phyloP scores from a whole-genome alignment of 2,329 filamentous ascomycete species.

The Sclerotiophoma versabilis region DNA sequence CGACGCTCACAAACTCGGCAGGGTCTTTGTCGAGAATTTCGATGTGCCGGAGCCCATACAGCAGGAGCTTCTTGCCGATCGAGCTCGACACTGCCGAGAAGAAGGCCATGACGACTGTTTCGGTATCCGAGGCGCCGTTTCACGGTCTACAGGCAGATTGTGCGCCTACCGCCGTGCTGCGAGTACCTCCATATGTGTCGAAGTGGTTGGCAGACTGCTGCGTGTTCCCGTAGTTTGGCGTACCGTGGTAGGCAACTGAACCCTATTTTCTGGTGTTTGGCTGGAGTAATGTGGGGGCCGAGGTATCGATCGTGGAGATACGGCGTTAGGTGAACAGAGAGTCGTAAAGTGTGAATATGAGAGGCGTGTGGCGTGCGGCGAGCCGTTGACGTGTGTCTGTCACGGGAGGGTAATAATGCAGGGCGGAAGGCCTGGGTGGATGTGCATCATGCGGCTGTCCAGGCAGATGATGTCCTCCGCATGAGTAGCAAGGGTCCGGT shows the following conservation, averaged over 20 bases:
- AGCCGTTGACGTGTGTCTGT: slow-evolving; percentile 30
- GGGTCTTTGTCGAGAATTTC: slow-evolving; percentile 89
- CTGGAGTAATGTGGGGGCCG: slow-evolving; percentile 6
- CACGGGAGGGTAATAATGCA: slow-evolving; percentile 30
- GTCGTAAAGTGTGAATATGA: neutral
- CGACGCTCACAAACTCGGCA: slow-evolving; percentile 85
- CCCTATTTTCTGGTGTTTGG: slow-evolving; percentile 3
- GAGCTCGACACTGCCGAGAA: slow-evolving; percentile 73
- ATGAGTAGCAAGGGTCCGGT: slow-evolving; percentile 1
- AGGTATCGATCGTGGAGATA: neutral
- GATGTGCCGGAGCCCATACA: slow-evolving; percentile 82
- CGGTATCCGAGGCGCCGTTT: slow-evolving; percentile 17
- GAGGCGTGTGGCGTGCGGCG: slow-evolving; percentile 27
- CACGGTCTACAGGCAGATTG: slow-evolving; percentile 29
- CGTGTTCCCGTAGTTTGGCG: slow-evolving; percentile 12
- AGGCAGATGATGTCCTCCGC: slow-evolving; percentile 28
- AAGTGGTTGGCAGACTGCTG: neutral
- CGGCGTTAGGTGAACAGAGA: neutral
- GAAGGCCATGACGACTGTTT: slow-evolving; percentile 64
- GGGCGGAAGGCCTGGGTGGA: slow-evolving; percentile 24
- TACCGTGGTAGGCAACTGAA: slow-evolving; percentile 21
- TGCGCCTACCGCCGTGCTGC: slow-evolving; percentile 38
- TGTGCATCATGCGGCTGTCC: slow-evolving; percentile 17
- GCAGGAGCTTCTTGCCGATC: slow-evolving; percentile 85
- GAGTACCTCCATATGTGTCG: slow-evolving; percentile 38